phyloP scores from a whole-genome alignment of 768 basidiomycete genomes.

The Boletus subcaerulescens region DNA sequence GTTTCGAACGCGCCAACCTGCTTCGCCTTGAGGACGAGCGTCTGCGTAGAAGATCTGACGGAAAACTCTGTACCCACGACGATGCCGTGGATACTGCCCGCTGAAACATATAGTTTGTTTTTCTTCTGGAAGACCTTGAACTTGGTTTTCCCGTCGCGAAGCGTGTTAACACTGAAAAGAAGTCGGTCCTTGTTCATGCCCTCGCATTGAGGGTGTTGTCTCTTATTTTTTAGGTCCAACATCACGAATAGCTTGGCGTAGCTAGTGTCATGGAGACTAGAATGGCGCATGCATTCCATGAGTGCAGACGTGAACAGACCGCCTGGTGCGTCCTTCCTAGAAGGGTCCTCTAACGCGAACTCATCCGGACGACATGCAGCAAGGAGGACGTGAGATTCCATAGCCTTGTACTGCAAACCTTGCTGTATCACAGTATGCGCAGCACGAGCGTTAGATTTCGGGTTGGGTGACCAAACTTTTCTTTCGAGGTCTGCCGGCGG shows the following conservation, averaged over 20 bases:
- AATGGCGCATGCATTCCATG: slow-evolving; percentile 8
- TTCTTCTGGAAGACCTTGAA: slow-evolving; percentile 13
- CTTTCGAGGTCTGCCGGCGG: slow-evolving; percentile 12
- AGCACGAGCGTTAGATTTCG: slow-evolving; percentile 5
- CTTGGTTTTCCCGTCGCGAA: slow-evolving; percentile 7
- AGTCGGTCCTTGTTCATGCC: slow-evolving; percentile 14
- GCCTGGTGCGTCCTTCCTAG: slow-evolving; percentile 1
- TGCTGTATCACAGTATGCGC: slow-evolving; percentile 4
- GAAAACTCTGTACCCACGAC: slow-evolving; percentile 13
- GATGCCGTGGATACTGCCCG: slow-evolving; percentile 18
- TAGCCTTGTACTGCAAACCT: slow-evolving; percentile 15
- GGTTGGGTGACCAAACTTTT: slow-evolving; percentile 5
- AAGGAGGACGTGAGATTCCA: slow-evolving; percentile 21
- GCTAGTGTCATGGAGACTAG: slow-evolving; percentile 12
- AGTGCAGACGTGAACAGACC: slow-evolving; percentile 22
- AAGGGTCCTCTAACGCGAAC: slow-evolving; percentile 10
- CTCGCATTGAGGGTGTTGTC: slow-evolving; percentile 21
- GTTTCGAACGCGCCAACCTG: slow-evolving; percentile 13
- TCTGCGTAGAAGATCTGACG: background rate
- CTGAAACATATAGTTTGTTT: slow-evolving; percentile 10
- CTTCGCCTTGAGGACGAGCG: slow-evolving; percentile 8
- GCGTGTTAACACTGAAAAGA: slow-evolving; percentile 20
- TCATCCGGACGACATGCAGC: slow-evolving; percentile 21
- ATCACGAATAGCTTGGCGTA: slow-evolving; percentile 11
- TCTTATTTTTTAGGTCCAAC: slow-evolving; percentile 1